These are phyloP conservation scores for Cylindrotheca closterium DNA, from an alignment of 108 stramenopile species.

Conservation along the genomic window DNA sequence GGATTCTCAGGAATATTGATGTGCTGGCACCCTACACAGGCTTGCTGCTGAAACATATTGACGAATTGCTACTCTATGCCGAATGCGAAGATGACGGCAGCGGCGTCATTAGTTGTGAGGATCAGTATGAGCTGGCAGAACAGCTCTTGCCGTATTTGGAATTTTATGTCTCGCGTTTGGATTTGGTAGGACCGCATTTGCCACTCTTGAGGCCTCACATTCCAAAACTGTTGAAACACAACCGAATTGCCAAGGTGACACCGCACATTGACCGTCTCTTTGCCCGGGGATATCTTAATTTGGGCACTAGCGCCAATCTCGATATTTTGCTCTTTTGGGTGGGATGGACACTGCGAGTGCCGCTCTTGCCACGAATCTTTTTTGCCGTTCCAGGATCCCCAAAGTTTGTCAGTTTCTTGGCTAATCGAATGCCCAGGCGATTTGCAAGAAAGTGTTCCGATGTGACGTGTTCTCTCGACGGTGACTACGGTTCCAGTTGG, in stretches of 20 bases:
- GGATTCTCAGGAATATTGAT: slow-evolving; percentile 74
- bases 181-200: slow-evolving; percentile 67
- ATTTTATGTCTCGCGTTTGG: slow-evolving; percentile 53
- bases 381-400: slow-evolving; percentile 60
- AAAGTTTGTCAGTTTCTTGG: slow-evolving; percentile 50
- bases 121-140: slow-evolving; percentile 58
- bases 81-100: slow-evolving; percentile 41
- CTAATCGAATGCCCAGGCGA: slow-evolving; percentile 65
- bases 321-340: slow-evolving; percentile 76
- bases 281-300: slow-evolving; percentile 57
- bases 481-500: slow-evolving; percentile 60
- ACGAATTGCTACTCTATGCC: slow-evolving; percentile 67
- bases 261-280: slow-evolving; percentile 60
- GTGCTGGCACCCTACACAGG: slow-evolving; percentile 75
- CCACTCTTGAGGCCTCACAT: slow-evolving; percentile 70
- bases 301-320: slow-evolving; percentile 63
- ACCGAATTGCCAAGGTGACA: slow-evolving; percentile 61
- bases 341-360: slow-evolving; percentile 70
- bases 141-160: slow-evolving; percentile 67
- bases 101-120: slow-evolving; percentile 18
- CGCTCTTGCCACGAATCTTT: slow-evolving; percentile 47
- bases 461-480: slow-evolving; percentile 53
- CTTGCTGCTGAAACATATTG: slow-evolving; percentile 64
- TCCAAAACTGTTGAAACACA: slow-evolving; percentile 54
- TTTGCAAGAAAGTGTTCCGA: slow-evolving; percentile 56